Percentiles rank a stretch among this genome's conserved stretches.
Evolutionary conservation across 352 stramenopile genomes (phyloP).

Genomic region (Phytophthora fragariaefolia): DNA sequence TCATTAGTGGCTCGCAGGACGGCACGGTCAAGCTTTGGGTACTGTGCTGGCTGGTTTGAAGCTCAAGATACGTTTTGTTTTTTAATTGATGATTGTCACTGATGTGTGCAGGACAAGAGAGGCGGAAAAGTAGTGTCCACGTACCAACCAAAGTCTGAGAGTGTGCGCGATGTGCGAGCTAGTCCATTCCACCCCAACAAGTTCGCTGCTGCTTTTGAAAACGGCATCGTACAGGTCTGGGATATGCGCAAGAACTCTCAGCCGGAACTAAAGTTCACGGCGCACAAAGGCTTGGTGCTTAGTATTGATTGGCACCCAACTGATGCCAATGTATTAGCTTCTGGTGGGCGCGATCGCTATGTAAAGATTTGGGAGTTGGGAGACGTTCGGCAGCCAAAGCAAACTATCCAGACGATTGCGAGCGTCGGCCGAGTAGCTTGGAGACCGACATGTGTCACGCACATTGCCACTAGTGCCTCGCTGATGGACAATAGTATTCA

Average conservation of each 20-base stretch:
- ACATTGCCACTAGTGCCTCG: conserved; percentile 87
- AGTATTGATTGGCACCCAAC: conserved; percentile 86
- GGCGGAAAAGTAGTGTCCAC: conserved; percentile 70
- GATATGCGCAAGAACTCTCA: conserved; percentile 86
- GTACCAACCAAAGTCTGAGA: conserved; percentile 89
- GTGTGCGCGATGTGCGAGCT: conserved; percentile 82
- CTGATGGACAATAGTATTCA: conserved; percentile 90
- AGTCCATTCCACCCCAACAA: conserved; percentile 77
- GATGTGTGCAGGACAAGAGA: conserved; percentile 66
- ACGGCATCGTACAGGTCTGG: conserved; percentile 89
- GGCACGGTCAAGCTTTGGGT: conserved; percentile 91
- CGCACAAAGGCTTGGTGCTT: conserved; percentile 86
- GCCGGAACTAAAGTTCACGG: conserved; percentile 86
- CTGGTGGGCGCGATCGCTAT: conserved; percentile 83
- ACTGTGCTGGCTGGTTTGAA: too few species aligned
- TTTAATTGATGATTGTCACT: conserved; percentile 35
- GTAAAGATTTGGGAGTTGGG: conserved; percentile 88
- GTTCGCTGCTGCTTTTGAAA: conserved; percentile 88
- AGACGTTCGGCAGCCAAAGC: conserved; percentile 74
- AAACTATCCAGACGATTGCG: conserved; percentile 89
- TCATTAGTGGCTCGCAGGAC: conserved; percentile 89
- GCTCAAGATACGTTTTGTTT: too few species aligned
- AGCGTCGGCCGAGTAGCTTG: conserved; percentile 85
- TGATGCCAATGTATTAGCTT: conserved; percentile 73
- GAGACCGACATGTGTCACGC: conserved; percentile 76